Evolutionary conservation across 805 yeast genomes (phyloP).

Genomic region (Ogataea pilisensis): DNA sequence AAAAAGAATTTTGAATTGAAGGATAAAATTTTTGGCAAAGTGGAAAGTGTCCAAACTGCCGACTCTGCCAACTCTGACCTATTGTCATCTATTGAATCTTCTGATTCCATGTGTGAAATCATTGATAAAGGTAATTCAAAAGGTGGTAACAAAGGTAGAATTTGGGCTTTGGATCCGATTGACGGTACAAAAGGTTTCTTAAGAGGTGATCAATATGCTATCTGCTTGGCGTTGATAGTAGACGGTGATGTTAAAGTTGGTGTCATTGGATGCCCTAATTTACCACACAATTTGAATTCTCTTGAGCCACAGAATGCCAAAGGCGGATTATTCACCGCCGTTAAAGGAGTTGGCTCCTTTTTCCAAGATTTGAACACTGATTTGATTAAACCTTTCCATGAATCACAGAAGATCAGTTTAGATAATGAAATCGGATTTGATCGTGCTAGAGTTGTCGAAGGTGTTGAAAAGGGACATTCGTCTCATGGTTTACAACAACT

Average conservation of each 20-base stretch:
- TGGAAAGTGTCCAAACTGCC: slow-evolving; percentile 46
- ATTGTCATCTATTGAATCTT: slow-evolving; percentile 29
- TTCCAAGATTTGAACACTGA: slow-evolving; percentile 40
- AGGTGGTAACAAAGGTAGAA: slow-evolving; percentile 77
- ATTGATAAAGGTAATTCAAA: slow-evolving; percentile 77
- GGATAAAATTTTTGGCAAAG: slow-evolving; percentile 54
- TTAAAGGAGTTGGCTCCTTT: slow-evolving; percentile 63
- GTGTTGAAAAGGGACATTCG: slow-evolving; percentile 94
- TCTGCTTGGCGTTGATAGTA: slow-evolving; percentile 84
- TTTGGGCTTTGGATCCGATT: slow-evolving; percentile 98
- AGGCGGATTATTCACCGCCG: slow-evolving; percentile 78
- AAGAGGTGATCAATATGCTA: slow-evolving; percentile 95
- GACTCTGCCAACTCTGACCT: slow-evolving; percentile 26
- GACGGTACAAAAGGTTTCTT: slow-evolving; percentile 98
- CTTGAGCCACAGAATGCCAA: slow-evolving; percentile 26
- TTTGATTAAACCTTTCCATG: slow-evolving; percentile 36
- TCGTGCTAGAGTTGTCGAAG: slow-evolving; percentile 74
- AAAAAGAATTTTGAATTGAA: slow-evolving; percentile 48
- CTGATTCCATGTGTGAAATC: slow-evolving; percentile 51
- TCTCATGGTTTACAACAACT: slow-evolving; percentile 80
- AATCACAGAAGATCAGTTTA: slow-evolving; percentile 43
- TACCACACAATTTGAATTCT: slow-evolving; percentile 48
- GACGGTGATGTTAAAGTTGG: slow-evolving; percentile 86
- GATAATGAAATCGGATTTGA: slow-evolving; percentile 41
- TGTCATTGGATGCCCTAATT: slow-evolving; percentile 94